Conservation (phyloP, 2,329 filamentous ascomycete species). For the Colletotrichum sp. region DNA sequence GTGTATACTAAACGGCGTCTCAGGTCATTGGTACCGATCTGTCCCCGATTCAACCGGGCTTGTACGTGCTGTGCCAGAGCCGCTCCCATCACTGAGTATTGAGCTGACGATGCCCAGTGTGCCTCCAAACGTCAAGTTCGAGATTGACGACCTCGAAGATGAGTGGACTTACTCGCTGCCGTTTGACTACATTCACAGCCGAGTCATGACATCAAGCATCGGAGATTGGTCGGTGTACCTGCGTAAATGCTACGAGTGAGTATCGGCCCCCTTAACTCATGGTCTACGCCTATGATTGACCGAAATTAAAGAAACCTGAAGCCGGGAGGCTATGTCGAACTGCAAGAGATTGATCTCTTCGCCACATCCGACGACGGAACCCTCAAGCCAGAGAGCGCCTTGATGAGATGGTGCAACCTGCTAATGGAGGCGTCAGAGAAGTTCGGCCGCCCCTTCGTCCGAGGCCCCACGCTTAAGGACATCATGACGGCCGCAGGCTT, state of each 20-base stretch:
- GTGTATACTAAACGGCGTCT: background rate
- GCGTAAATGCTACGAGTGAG: background rate
- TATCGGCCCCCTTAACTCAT: fast-evolving
- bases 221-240: background rate
- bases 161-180: background rate
- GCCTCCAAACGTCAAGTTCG: background rate
- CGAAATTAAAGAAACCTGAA: background rate
- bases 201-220: background rate
- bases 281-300: background rate
- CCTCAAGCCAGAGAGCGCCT: conserved; percentile 24
- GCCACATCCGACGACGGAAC: background rate
- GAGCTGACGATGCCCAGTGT: background rate
- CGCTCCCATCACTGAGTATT: fast-evolving
- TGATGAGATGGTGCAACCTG: conserved; percentile 26
- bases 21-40: background rate
- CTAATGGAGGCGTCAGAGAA: conserved; percentile 29
- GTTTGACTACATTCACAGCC: background rate
- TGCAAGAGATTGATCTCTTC: background rate
- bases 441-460: conserved; percentile 33
- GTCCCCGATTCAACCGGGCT: background rate
- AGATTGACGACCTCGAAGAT: background rate
- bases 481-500: conserved; percentile 48
- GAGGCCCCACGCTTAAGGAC: conserved; percentile 43
- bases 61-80: background rate
- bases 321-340: background rate